Base-by-base conservation (phyloP, 176 grass and related monocot genomes). In the Carex cristatella region DNA sequence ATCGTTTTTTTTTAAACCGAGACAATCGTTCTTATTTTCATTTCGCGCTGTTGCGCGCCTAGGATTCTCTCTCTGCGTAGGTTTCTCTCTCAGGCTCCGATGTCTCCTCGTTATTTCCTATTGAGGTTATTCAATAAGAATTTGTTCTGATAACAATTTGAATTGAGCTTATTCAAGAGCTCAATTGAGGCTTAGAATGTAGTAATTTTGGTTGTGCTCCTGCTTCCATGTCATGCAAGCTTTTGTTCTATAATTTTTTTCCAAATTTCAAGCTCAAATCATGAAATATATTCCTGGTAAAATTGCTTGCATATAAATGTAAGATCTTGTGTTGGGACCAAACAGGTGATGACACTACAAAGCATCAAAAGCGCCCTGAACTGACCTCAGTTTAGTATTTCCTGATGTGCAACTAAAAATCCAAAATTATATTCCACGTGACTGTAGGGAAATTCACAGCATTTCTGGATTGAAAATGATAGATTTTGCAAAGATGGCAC, bases 391-490 rank as follows among this genome's bases (percentile, higher is more conserved):
- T 23, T 23, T 23, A 23, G 23, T 23, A 23, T 23, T 23, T 23
- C 23, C 23, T 23, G 23, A 23, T 23, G 23, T 23, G 69, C 23
- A 30, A 56, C 72, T 77, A 5, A 53, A 54, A 28, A 27, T 55
- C 5, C 2, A 77, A 23, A 10, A 55, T 55, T 2, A 7, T 31
- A 77, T 77, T 15, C 13, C 15, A 83, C 6, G 23, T 68, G 28
- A 68, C 1, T 83, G 31, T 32, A 79, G 70, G 54, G 23, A 7
- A 62, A 57, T 63, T 33, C 40, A 87, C 81, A 14, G 18, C 66
- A 91, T 55, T 95, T 98, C 85, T 90, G 83, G 91, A 94, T 98
- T 57, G 91, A 91, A 78, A 80, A 92, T 77, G 93, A 98, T 67
- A 87, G 86, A 59, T 98, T 98, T 65, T 85, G 83, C 89, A 95